These are phyloP conservation scores for Backusella sp. DNA, from an alignment of 192 early-diverging fungal species.

Conservation along the genomic window DNA sequence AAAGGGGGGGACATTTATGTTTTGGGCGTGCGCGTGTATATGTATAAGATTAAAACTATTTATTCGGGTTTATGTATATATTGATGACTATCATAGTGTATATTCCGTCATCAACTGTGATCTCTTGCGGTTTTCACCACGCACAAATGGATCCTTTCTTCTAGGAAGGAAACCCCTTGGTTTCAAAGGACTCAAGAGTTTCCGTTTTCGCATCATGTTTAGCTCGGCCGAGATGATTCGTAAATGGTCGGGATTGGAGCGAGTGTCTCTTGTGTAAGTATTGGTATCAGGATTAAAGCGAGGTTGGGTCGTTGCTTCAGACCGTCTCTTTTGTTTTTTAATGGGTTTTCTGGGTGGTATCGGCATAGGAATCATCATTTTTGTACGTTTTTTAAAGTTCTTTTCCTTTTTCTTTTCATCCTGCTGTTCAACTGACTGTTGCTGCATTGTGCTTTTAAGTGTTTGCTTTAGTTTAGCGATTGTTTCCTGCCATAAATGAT, in stretches of 20 bases:
- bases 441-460: neutral
- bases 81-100: neutral
- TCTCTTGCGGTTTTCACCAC: neutral
- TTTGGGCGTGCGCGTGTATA: neutral
- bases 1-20: neutral
- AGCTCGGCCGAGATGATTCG: conserved; percentile 53
- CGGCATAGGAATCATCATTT: conserved; percentile 28
- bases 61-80: neutral
- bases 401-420: neutral
- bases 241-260: conserved; percentile 49
- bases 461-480: conserved; percentile 14
- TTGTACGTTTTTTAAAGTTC: neutral
- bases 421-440: neutral
- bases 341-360: conserved; percentile 10
- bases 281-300: conserved; percentile 33
- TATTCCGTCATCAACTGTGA: neutral
- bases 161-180: conserved; percentile 43
- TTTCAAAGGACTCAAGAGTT: conserved; percentile 46
- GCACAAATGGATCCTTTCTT: conserved; percentile 42
- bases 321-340: conserved; percentile 17
- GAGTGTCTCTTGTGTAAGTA: conserved; percentile 41
- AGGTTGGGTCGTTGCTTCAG: conserved; percentile 33
- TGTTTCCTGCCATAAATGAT: conserved; percentile 17
- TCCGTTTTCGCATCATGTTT: conserved; percentile 51
- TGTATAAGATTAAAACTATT: neutral